Evolutionary conservation across 148 eudicot species (phyloP), one percentile per base, ranked within the genome.

Genomic region (Spergularia bocconei): DNA sequence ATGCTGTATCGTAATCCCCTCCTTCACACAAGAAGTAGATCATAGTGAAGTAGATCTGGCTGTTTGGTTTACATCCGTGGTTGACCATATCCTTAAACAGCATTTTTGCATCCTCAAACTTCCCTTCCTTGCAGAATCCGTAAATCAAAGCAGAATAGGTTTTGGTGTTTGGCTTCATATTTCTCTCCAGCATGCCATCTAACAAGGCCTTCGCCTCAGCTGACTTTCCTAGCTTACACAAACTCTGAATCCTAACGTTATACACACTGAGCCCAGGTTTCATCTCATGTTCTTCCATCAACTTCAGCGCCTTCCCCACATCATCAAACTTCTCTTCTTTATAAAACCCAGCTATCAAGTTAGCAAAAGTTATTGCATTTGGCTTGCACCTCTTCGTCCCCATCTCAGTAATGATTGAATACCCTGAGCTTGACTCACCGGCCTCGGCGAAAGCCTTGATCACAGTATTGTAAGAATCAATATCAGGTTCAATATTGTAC

Each of bases 71-170:
- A 73, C 80, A 84, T 25, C 89, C 89, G 4, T 71, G 53, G 50
- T 67, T 69, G 6, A 41, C 77, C 99, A 89, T 91, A 69, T 64
- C 80, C 73, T 85, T 67, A 62, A 80, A 92, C 81, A 92, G 73
- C 17, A 63, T 65, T 83, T 87, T 94, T 2, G 93, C 97, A 64
- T 85, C 97, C n/a, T 90, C 97, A 62, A 87, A 70, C 20, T 88
- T 84, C 62, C 89, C 94, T 74, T 90, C 97, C 77, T 79, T 88
- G 47, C 94, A 87, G 62, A 89, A 92, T 57, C 98, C 99, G 66
- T 88, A 81, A 68, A 96, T 87, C 87, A 92, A 83, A 82, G 75
- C 82, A 29, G 56, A 13, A 75, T 87, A 92, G 0, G 91, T 86
- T 13, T n/a, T 76, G 4, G 79, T 25, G 75, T 92, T 95, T 8